Base-by-base conservation (phyloP, 352 stramenopile species). In the Phytophthora idaei region DNA sequence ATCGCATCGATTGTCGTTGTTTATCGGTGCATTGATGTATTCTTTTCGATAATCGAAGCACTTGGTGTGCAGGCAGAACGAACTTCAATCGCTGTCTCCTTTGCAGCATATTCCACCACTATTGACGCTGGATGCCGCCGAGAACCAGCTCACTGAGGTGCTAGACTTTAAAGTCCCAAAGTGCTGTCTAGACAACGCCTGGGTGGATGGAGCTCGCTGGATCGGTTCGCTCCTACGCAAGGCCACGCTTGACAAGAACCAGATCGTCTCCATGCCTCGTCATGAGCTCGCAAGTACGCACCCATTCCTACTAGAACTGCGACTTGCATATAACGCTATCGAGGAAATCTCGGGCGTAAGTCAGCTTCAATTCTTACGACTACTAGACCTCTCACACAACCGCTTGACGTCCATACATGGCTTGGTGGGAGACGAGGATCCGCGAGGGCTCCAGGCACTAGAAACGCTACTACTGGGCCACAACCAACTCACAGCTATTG, bases 361-460 rank as follows among this genome's bases (percentile, higher is more conserved):
- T 14, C 50, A 71, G 5, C 67, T 94, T 25, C 78, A 78, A 6
- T 92, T 90, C 57, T 67, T 94, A 27, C 80, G 85, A 17, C 61
- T 90, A 12, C 52, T 94, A 5, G 82, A 92, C 52, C 69, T 93
- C 2, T 92, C 85, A 14, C 68, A 90, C 71, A 94, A 94, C 45
- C 61, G 57, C 5, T 70, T 94, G 31, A 72, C 63, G 10, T 79
- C 71, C 3, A 85, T 80, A 12, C 36, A 49, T 15, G 78, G 77
- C 4, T 72, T 94, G 37, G 62, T 57, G 0, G 14, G 34, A 7
- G 15, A 36, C 0, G 45, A 56, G 29, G 55, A 67, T 37, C 58
- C 56, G 2, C 42, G 48, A n/a, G 62, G 65, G 6, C 71, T 90
- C 1, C 69, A 80, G 32, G 78, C 80, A 4, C 57, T 92, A 29